phyloP scores from a whole-genome alignment of 2,329 filamentous ascomycete species.

The Hymenoscyphus fraxineus region DNA sequence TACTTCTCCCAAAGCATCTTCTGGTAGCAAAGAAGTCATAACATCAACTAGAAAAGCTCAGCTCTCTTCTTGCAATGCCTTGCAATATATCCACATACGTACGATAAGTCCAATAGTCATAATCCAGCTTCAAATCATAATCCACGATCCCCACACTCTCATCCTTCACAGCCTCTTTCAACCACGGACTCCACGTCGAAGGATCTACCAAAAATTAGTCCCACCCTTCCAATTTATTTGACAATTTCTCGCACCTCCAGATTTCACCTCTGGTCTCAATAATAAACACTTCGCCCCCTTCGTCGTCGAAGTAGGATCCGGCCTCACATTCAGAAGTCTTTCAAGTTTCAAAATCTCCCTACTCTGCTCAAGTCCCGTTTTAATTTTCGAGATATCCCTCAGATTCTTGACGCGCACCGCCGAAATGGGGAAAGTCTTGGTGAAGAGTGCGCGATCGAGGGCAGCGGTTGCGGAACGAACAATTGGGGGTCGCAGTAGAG shows the following conservation, averaged over 20 bases:
- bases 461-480: conserved; percentile 70
- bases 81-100: conserved; percentile 33
- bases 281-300: conserved; percentile 60
- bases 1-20: conserved; percentile 74
- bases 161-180: conserved; percentile 65
- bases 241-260: conserved; percentile 39
- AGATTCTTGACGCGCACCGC: conserved; percentile 75
- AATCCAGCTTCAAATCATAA: conserved; percentile 72
- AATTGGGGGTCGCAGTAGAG: conserved; percentile 71
- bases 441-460: conserved; percentile 81
- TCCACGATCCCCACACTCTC: conserved; percentile 69
- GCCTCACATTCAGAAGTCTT: conserved; percentile 58
- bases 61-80: not conserved
- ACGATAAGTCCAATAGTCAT: conserved; percentile 84
- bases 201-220: conserved; percentile 46
- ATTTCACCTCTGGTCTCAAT: conserved; percentile 53
- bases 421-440: conserved; percentile 68
- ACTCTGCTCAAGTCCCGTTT: conserved; percentile 61
- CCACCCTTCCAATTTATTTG: not conserved
- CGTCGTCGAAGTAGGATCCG: conserved; percentile 57
- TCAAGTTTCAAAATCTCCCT: conserved; percentile 64
- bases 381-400: conserved; percentile 69
- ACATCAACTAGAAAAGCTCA: conserved; percentile 54
- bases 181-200: conserved; percentile 70
- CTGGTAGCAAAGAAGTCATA: conserved; percentile 74